Evolutionary conservation across 345 rosid genomes (phyloP), one percentile per base, ranked within the genome.

Genomic region (Zanthoxylum bungeanum): DNA sequence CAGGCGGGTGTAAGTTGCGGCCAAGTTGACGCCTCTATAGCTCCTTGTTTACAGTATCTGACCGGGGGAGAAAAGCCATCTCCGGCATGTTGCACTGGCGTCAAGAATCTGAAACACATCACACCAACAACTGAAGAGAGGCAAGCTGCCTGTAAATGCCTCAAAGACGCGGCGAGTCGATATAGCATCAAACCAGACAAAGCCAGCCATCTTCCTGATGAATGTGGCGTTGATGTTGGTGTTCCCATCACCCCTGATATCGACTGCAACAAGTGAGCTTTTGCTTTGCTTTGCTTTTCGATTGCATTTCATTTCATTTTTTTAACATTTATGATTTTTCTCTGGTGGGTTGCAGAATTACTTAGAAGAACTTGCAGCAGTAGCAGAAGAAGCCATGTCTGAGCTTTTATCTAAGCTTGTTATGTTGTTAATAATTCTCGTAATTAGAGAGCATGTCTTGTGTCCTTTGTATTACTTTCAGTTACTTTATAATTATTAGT

Each of bases 141-240:
- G 50, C 68, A 59, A 33, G 76, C 71, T 1, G 81, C 81, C 1
- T 80, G 80, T 42, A 53, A 66, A 5, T 74, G 82, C 27, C 27
- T 66, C 4, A 80, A 80, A 53, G 34, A 52, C 2, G 73, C 78
- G 2, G 78, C 74, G 2, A 40, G 46, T 8, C 24, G 28, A 49
- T n/a, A 49, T 17, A 31, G 8, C 8, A 66, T 77, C 4, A 74
- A 74, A 9, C 59, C 52, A 4, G 81, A 77, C 27, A 73, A 63
- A 5, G 78, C 84, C 33, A 11, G 64, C 19, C 30, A 64, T n/a
- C 84, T 77, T 10, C 78, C 76, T 10, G 21, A 65, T 2, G 56
- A 69, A 21, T 76, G 83, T 42, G 60, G 56, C 9, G 58, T 80
- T 2, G 42, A 60, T 9, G 2, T 80, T 3, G 16, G 50, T 40